Percentiles rank a stretch among this genome's conserved stretches.
These are phyloP conservation scores for Pneumocystis carinii DNA, from an alignment of 1,139 yeast species.

Conservation along the genomic window DNA sequence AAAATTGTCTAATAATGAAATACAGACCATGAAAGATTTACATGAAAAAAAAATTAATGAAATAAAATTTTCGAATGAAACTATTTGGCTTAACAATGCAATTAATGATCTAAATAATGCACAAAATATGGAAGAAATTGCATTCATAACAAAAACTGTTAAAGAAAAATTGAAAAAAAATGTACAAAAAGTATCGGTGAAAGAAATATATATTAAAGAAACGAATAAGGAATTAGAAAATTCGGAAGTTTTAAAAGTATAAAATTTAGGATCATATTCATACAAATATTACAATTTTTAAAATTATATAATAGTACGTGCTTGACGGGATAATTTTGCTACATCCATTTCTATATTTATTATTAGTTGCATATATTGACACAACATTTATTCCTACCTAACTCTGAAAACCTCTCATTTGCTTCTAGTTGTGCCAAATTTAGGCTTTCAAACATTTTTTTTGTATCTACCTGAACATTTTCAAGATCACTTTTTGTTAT, in stretches of 20 bases:
- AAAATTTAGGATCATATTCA: background rate
- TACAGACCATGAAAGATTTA: background rate
- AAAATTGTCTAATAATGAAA: background rate
- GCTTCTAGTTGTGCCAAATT: conserved; percentile 7
- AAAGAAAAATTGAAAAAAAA: background rate
- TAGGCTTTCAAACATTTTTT: conserved; percentile 8
- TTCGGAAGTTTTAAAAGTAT: background rate
- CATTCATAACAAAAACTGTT: background rate
- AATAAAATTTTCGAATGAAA: background rate
- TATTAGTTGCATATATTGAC: background rate
- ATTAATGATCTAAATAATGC: background rate
- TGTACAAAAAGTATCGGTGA: background rate
- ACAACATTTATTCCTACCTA: conserved; percentile 1
- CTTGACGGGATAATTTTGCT: background rate
- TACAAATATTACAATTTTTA: background rate
- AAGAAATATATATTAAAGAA: background rate
- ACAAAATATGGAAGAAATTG: conserved; percentile 1
- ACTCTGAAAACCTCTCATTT: conserved; percentile 6
- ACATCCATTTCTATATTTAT: background rate
- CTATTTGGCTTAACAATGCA: background rate
- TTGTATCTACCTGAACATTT: conserved; percentile 8
- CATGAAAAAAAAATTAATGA: background rate
- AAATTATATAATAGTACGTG: background rate
- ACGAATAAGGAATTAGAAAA: background rate
- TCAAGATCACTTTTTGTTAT: conserved; percentile 7